Evolutionary conservation across 805 yeast genomes (phyloP), one percentile per base, ranked within the genome.

Genomic region (Hanseniaspora clermontiae): DNA sequence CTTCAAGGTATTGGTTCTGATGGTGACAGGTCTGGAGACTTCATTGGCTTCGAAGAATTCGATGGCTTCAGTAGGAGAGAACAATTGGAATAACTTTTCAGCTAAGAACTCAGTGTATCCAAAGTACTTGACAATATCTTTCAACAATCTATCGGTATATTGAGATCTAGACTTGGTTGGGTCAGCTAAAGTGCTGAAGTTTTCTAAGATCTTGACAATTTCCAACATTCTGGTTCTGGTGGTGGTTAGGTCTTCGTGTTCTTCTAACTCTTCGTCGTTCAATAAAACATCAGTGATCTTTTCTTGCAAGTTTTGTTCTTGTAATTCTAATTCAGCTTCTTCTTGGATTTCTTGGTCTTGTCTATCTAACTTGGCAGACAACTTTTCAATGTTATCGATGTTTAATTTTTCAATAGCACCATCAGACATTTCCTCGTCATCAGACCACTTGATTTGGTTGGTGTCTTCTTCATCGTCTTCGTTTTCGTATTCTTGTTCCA

Each of bases 21-120:
- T 90, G 20, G 97, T 93, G 58, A 93, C 78, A 50, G 99, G 99
- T 69, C 99, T 80, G 36, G 95, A 85, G 57, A 91, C 87, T 73
- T 93, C 99, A 72, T 93, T 93, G 38, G 98, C 97, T 74, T 93
- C 99, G 64, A 93, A 93, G 67, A 93, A 93, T 71, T 93, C 99
- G 78, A 93, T 79, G 14, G 98, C 97, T 74, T 93, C 99, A 11
- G 93, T 77, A 42, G 97, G 97, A 19, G 95, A 80, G 68, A 93
- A 93, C 59, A 93, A 75, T 64, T 90, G 81, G 75, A 90, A 93
- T 58, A 91, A 77, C 71, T 93, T 91, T 68, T 90, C 96, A 38
- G 98, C 98, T 65, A 93, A 77, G 68, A 84, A 88, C 63, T 83
- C 86, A 14, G 90, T 79, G 72, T 93, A 93, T 15, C 98, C 97